Conservation (phyloP, 2,329 filamentous ascomycete genomes). For the Xylariaceae sp. region DNA sequence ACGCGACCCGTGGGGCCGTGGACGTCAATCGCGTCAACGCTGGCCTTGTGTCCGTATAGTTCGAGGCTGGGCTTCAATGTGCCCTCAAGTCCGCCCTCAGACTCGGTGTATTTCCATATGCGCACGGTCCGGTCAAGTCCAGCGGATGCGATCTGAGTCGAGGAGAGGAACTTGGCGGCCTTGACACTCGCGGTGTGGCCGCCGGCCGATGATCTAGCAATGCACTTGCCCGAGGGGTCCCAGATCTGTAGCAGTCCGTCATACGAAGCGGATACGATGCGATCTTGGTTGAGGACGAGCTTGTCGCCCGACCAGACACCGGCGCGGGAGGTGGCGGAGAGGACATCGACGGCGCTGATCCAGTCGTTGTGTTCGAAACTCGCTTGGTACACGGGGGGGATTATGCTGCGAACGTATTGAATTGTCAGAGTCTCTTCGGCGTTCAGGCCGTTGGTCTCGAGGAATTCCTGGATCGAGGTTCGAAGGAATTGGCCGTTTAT, state of each 20-base stretch:
- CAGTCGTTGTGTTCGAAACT: constrained; percentile 98
- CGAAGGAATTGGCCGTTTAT: constrained; percentile 90
- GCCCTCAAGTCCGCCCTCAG: constrained; percentile 53
- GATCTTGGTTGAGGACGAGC: constrained; percentile 53
- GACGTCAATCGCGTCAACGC: constrained; percentile 69
- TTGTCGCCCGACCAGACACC: constrained; percentile 50
- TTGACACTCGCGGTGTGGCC: constrained; percentile 69
- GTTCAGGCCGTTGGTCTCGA: constrained; percentile 79
- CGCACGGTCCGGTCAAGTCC: constrained; percentile 80
- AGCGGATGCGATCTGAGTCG: constrained; percentile 72
- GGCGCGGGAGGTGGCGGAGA: constrained; percentile 61
- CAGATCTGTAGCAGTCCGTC: constrained; percentile 85
- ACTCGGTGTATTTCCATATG: constrained; percentile 81
- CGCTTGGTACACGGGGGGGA: constrained; percentile 82
- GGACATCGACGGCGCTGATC: constrained; percentile 81
- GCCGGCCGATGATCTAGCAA: constrained; percentile 65
- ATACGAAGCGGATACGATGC: constrained; percentile 88
- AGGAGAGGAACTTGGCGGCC: constrained; percentile 75
- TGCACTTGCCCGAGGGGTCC: constrained; percentile 80
- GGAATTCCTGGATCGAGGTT: constrained; percentile 84
- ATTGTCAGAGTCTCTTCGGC: constrained; percentile 81
- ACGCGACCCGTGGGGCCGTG: constrained; percentile 70
- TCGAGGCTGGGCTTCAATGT: constrained; percentile 69
- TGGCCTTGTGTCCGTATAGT: constrained; percentile 74
- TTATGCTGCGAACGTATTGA: constrained; percentile 87